phyloP scores from a whole-genome alignment of 1,284 basidiomycete genomes.

The Ceratobasidium sp. region DNA sequence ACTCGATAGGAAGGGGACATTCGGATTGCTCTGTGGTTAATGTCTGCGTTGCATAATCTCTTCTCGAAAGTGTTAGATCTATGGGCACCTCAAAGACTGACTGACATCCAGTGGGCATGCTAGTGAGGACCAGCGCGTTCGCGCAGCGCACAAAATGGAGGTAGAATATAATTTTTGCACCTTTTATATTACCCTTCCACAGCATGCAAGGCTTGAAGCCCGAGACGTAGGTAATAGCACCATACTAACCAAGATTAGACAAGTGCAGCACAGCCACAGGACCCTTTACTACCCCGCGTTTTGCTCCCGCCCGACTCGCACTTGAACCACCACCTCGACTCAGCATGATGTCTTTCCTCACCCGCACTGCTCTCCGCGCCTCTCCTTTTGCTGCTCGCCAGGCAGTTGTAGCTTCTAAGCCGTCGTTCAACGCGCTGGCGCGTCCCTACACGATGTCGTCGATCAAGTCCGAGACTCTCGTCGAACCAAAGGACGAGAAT shows the following conservation, averaged over 20 bases:
- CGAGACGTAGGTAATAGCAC: too few species aligned
- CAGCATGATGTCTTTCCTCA: constrained; percentile 22
- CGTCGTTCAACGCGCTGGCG: constrained; percentile 15
- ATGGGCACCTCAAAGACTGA: too few species aligned
- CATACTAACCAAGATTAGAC: not conserved
- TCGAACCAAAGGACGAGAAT: constrained; percentile 2
- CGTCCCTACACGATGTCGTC: constrained; percentile 34
- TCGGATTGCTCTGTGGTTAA: too few species aligned
- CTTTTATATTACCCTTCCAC: too few species aligned
- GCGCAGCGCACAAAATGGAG: too few species aligned
- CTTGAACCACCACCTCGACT: not conserved
- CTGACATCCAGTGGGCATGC: too few species aligned
- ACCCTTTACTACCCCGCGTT: constrained; percentile 39
- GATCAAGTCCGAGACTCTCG: constrained; percentile 40
- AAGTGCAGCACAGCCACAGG: constrained; percentile 17
- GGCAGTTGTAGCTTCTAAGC: not conserved
- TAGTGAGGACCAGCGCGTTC: too few species aligned
- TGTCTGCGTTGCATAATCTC: too few species aligned
- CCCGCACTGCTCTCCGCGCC: constrained; percentile 38
- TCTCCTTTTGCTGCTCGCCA: constrained; percentile 20
- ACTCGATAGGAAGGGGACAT: too few species aligned
- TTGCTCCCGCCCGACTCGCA: constrained; percentile 4
- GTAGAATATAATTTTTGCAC: too few species aligned
- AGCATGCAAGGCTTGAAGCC: too few species aligned
- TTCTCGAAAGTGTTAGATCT: too few species aligned